Conservation (phyloP, 768 basidiomycete genomes). For the Serendipita sp. region DNA sequence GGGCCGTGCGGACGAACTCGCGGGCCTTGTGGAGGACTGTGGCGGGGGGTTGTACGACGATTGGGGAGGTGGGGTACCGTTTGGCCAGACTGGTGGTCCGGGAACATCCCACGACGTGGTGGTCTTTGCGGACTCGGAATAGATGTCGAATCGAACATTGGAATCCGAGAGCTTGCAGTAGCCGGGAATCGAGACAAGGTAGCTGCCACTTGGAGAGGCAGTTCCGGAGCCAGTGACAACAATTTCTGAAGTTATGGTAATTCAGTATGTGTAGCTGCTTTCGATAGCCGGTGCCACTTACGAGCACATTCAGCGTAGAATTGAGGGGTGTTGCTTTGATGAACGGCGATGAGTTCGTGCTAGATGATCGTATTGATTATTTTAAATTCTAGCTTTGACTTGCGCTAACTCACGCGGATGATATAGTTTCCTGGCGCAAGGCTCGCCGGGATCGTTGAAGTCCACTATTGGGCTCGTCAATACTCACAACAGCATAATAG, state of each 20-base stretch:
- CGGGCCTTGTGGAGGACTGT: background rate
- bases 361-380: background rate
- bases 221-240: slow-evolving; percentile 10
- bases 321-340: slow-evolving; percentile 13
- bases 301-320: slow-evolving; percentile 14
- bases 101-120: slow-evolving; percentile 4
- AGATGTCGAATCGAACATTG: background rate
- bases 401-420: slow-evolving; percentile 6
- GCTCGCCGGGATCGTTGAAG: slow-evolving; percentile 10
- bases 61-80: background rate
- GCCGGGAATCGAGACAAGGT: slow-evolving; percentile 12
- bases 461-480: slow-evolving; percentile 5
- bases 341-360: slow-evolving; percentile 11
- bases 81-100: slow-evolving; percentile 2
- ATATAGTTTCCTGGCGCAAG: slow-evolving; percentile 13
- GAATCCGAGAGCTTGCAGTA: slow-evolving; percentile 2
- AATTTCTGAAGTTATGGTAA: background rate
- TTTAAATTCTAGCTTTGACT: background rate
- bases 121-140: background rate
- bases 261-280: background rate
- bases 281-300: background rate
- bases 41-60: background rate
- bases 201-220: slow-evolving; percentile 2
- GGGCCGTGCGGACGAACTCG: background rate
- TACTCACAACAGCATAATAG: too few relatives aligned